Conservation (phyloP, 202 grass and related monocot genomes). For the Hordeum pubiflorum region DNA sequence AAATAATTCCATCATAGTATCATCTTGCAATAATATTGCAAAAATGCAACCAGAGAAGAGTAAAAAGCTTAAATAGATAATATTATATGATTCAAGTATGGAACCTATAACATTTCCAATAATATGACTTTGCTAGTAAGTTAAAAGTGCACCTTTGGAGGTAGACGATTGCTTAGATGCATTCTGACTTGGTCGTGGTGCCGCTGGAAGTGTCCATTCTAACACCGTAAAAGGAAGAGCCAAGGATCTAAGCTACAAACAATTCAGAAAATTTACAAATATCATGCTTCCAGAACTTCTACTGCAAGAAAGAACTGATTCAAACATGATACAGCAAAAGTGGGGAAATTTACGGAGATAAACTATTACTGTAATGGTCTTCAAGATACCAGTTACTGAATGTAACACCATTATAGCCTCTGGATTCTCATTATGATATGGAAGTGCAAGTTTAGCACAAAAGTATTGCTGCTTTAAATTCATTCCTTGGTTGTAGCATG, state of each 20-base stretch:
- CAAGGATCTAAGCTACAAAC: slow-evolving; percentile 96
- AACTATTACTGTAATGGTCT: background rate
- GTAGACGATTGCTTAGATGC: slow-evolving; percentile 51
- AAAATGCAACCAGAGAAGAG: slow-evolving; percentile 2
- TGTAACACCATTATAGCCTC: background rate
- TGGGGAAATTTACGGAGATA: background rate
- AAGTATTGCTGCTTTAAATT: background rate
- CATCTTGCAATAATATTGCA: background rate
- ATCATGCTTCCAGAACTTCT: slow-evolving; percentile 19
- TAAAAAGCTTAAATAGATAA: slow-evolving; percentile 7
- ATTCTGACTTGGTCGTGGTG: slow-evolving; percentile 63
- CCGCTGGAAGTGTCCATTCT: slow-evolving; percentile 92
- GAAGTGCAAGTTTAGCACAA: slow-evolving; percentile 10
- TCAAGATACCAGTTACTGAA: background rate
- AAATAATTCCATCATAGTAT: slow-evolving; percentile 40
- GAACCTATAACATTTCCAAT: background rate
- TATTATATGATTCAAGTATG: slow-evolving; percentile 11
- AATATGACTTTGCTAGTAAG: slow-evolving; percentile 20
- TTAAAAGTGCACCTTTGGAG: slow-evolving; percentile 55
- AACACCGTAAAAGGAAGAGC: slow-evolving; percentile 99
- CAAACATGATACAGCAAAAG: slow-evolving; percentile 5
- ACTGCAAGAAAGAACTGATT: slow-evolving; percentile 12
- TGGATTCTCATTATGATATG: background rate
- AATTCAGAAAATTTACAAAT: slow-evolving; percentile 30
- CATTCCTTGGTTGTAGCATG: background rate